phyloP scores from a whole-genome alignment of 495 filamentous ascomycete genomes.

The Apiosordaria backusii region DNA sequence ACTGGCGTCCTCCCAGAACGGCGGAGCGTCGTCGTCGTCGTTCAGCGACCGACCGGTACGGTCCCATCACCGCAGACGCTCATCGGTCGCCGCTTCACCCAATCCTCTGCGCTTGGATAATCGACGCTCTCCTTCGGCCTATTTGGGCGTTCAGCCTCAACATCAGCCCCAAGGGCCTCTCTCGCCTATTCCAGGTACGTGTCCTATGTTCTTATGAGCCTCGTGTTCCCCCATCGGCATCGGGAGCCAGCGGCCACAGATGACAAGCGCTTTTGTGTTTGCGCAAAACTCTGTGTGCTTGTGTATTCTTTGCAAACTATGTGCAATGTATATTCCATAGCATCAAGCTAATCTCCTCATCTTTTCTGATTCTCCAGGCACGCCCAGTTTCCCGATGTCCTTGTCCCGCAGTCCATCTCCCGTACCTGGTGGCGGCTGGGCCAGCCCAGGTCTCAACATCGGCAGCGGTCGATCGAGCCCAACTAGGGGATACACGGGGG shows the following conservation, averaged over 20 bases:
- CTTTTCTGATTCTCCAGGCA: constrained; percentile 34
- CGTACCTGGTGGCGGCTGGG: constrained; percentile 76
- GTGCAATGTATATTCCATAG: constrained; percentile 8
- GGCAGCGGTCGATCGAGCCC: constrained; percentile 69
- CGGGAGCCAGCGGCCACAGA: constrained; percentile 15
- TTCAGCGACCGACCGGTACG: constrained; percentile 39
- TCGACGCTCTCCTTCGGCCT: constrained; percentile 26
- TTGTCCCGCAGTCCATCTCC: constrained; percentile 82
- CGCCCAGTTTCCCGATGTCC: constrained; percentile 62
- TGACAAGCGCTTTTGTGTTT: background rate
- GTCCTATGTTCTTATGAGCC: constrained; percentile 9
- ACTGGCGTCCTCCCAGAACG: constrained; percentile 39
- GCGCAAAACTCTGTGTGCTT: background rate
- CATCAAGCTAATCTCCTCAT: constrained; percentile 15
- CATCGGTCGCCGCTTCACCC: constrained; percentile 28
- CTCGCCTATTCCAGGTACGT: constrained; percentile 45
- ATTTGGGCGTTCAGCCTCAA: constrained; percentile 39
- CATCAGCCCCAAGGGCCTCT: constrained; percentile 32
- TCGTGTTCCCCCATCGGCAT: constrained; percentile 14
- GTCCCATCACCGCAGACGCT: constrained; percentile 43
- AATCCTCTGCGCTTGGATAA: constrained; percentile 32
- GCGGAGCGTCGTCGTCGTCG: constrained; percentile 41
- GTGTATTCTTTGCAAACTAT: background rate
- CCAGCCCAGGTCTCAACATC: constrained; percentile 73
- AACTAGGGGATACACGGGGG: constrained; percentile 40